phyloP scores from a whole-genome alignment of 148 eudicot species.

The Chenopodium formosanum region DNA sequence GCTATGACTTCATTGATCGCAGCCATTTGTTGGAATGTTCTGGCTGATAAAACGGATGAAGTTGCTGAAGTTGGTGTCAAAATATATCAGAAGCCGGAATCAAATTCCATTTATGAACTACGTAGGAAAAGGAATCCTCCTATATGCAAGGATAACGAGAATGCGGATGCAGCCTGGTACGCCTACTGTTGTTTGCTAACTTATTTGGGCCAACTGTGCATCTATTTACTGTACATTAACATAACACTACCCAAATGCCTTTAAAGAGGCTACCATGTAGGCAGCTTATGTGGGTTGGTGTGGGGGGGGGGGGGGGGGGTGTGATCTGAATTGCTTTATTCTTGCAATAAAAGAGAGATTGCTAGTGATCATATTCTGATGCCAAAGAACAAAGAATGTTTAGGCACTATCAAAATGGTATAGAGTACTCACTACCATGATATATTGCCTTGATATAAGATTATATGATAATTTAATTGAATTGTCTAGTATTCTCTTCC shows the following conservation, averaged over 20 bases:
- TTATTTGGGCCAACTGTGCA: background rate
- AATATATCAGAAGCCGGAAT: slow-evolving; percentile 88
- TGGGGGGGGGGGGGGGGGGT: background rate
- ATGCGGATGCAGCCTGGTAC: slow-evolving; percentile 95
- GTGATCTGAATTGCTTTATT: background rate
- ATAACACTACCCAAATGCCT: background rate
- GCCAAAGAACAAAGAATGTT: background rate
- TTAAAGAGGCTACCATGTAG: background rate
- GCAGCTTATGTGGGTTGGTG: background rate
- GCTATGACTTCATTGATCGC: slow-evolving; percentile 72
- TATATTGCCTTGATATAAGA: background rate
- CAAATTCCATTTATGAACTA: slow-evolving; percentile 69
- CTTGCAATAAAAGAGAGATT: background rate
- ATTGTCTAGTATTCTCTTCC: too few species aligned
- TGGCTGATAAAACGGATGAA: slow-evolving; percentile 91
- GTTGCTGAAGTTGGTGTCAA: slow-evolving; percentile 73
- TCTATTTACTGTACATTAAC: background rate
- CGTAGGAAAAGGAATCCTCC: slow-evolving; percentile 88
- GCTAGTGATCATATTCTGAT: background rate
- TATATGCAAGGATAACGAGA: slow-evolving; percentile 81
- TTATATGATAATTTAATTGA: too few species aligned
- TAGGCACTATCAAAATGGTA: background rate
- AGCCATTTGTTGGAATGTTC: slow-evolving; percentile 88
- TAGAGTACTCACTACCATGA: background rate
- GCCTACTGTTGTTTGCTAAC: slow-evolving; percentile 12